phyloP scores from a whole-genome alignment of 768 basidiomycete genomes.

The Auriscalpium orientale region DNA sequence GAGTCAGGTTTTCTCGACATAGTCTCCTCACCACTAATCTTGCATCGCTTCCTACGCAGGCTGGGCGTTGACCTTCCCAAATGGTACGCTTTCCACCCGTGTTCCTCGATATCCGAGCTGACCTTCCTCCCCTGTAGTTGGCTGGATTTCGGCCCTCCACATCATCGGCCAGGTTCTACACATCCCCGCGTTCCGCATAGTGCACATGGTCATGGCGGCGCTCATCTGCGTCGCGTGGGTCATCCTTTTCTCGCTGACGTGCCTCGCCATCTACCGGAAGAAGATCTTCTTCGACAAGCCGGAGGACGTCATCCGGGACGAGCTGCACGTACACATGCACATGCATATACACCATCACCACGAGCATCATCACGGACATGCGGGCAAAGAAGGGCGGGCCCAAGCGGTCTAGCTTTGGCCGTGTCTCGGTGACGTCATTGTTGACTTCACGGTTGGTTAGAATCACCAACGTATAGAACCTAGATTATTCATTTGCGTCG shows the following conservation, averaged over 20 bases:
- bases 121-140: conserved; percentile 22
- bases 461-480: no score
- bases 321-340: neutral
- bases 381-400: no score
- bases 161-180: conserved; percentile 35
- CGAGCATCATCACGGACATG: no score
- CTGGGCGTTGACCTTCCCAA: conserved; percentile 42
- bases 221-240: conserved; percentile 35
- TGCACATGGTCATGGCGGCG: conserved; percentile 34
- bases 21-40: neutral
- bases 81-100: conserved; percentile 14
- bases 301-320: conserved; percentile 36
- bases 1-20: conserved; percentile 9
- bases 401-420: no score
- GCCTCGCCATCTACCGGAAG: conserved; percentile 34
- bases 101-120: neutral
- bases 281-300: conserved; percentile 35
- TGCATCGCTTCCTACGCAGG: conserved; percentile 12
- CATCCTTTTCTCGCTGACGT: conserved; percentile 34
- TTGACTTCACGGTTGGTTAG: no score
- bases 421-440: no score
- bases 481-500: no score
- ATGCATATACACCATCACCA: neutral
- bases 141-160: conserved; percentile 37
- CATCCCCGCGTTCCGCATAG: conserved; percentile 29